Evolutionary conservation across 1,139 yeast genomes (phyloP).

Genomic region (Lodderomyces theae): DNA sequence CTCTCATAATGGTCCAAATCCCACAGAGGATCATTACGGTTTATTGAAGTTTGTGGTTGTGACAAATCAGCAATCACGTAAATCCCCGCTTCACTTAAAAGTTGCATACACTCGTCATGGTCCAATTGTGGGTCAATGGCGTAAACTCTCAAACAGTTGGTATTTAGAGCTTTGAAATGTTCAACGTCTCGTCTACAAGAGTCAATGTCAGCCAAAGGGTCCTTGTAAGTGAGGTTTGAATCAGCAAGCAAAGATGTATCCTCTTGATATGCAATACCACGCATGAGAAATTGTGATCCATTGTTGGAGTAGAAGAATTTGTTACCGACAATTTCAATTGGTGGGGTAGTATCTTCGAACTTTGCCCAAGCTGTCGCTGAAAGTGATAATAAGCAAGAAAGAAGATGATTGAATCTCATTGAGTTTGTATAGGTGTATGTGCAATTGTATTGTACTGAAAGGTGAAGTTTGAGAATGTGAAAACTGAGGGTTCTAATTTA

Average conservation of each 20-base stretch:
- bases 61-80: conserved; percentile 86
- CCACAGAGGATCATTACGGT: conserved; percentile 77
- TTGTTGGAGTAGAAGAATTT: conserved; percentile 75
- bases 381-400: conserved; percentile 7
- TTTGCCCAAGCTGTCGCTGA: conserved; percentile 10
- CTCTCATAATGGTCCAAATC: conserved; percentile 63
- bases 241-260: conserved; percentile 55
- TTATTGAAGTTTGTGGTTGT: conserved; percentile 71
- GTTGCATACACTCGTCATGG: conserved; percentile 86
- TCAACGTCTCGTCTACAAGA: conserved; percentile 78
- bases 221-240: conserved; percentile 43
- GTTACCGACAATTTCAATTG: conserved; percentile 64
- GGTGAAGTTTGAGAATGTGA: no score
- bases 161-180: conserved; percentile 70
- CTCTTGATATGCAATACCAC: conserved; percentile 76
- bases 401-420: background rate
- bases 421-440: background rate
- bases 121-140: conserved; percentile 74
- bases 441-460: no score
- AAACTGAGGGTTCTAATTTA: no score
- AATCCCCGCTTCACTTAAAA: conserved; percentile 84
- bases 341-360: conserved; percentile 24
- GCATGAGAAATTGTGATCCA: conserved; percentile 78
- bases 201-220: conserved; percentile 72
- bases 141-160: conserved; percentile 73